Evolutionary conservation across 768 basidiomycete genomes (phyloP).

Genomic region (Agaricus subrufescens): DNA sequence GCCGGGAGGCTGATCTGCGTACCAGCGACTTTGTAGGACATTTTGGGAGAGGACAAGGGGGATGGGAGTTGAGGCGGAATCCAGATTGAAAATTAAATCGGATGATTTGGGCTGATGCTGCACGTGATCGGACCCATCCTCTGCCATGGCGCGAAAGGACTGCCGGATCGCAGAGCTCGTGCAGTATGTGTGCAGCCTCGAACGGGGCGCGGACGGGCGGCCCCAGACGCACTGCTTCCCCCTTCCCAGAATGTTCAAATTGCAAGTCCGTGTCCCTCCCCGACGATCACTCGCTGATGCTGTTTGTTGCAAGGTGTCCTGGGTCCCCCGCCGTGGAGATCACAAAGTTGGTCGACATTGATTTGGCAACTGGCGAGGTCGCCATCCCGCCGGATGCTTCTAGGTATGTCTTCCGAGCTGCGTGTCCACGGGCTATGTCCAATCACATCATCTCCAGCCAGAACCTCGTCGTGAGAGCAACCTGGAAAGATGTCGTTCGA

Average conservation of each 20-base stretch:
- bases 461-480: slow-evolving; percentile 11
- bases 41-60: slow-evolving; percentile 32
- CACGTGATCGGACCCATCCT: too few relatives aligned
- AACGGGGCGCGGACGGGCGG: slow-evolving; percentile 20
- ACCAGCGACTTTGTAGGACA: slow-evolving; percentile 94
- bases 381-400: slow-evolving; percentile 33
- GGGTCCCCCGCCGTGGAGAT: slow-evolving; percentile 65
- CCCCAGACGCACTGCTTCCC: slow-evolving; percentile 59
- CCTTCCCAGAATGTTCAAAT: slow-evolving; percentile 66
- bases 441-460: slow-evolving; percentile 10
- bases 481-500: slow-evolving; percentile 9
- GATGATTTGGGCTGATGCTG: too few relatives aligned
- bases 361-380: slow-evolving; percentile 44
- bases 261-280: slow-evolving; percentile 39
- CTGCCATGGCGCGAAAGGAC: slow-evolving; percentile 13
- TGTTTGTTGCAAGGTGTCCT: slow-evolving; percentile 47
- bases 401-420: not conserved
- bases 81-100: too few relatives aligned
- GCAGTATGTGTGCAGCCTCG: slow-evolving; percentile 60
- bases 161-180: slow-evolving; percentile 69
- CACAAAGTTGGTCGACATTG: slow-evolving; percentile 49
- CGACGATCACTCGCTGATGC: not conserved
- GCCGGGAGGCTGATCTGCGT: slow-evolving; percentile 13
- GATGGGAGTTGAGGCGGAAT: slow-evolving; percentile 14
- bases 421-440: slow-evolving; percentile 6